Percentiles rank a stretch among this genome's conserved stretches.
Conservation (phyloP, 2,329 filamentous ascomycete genomes). For the Monosporascus sp. region DNA sequence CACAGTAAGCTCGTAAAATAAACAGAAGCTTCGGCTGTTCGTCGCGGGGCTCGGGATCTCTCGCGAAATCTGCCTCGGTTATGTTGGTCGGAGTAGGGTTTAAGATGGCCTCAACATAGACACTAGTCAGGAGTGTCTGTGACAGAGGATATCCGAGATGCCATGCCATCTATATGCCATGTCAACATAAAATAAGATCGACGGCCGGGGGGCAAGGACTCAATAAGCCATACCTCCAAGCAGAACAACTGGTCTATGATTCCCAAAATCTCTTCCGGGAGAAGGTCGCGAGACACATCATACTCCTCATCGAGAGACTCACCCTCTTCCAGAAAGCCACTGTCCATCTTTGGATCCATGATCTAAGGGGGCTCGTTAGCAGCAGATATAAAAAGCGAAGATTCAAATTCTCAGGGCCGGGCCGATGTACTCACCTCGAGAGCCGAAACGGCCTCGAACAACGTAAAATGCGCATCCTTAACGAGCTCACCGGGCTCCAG, state of each 20-base stretch:
- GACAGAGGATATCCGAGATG: slow-evolving; percentile 93
- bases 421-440: slow-evolving; percentile 53
- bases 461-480: slow-evolving; percentile 89
- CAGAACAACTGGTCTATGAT: slow-evolving; percentile 92
- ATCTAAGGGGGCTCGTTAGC: slow-evolving; percentile 54
- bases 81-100: slow-evolving; percentile 62
- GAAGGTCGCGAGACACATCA: slow-evolving; percentile 61
- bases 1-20: slow-evolving; percentile 77
- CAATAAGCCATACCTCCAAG: slow-evolving; percentile 60
- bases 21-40: slow-evolving; percentile 46
- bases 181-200: slow-evolving; percentile 3
- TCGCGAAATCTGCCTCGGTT: slow-evolving; percentile 59
- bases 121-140: slow-evolving; percentile 87
- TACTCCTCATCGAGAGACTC: slow-evolving; percentile 83
- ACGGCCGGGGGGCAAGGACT: not conserved
- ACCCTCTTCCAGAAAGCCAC: slow-evolving; percentile 71
- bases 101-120: slow-evolving; percentile 81
- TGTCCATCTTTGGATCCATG: slow-evolving; percentile 99
- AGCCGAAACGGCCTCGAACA: slow-evolving; percentile 90
- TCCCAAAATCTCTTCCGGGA: slow-evolving; percentile 77
- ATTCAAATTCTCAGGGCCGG: too few species aligned
- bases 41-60: slow-evolving; percentile 24
- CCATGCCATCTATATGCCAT: slow-evolving; percentile 72
- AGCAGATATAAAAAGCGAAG: not conserved
- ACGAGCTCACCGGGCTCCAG: slow-evolving; percentile 76